Conservation (phyloP, 345 rosid species). For the Heritiera littoralis region DNA sequence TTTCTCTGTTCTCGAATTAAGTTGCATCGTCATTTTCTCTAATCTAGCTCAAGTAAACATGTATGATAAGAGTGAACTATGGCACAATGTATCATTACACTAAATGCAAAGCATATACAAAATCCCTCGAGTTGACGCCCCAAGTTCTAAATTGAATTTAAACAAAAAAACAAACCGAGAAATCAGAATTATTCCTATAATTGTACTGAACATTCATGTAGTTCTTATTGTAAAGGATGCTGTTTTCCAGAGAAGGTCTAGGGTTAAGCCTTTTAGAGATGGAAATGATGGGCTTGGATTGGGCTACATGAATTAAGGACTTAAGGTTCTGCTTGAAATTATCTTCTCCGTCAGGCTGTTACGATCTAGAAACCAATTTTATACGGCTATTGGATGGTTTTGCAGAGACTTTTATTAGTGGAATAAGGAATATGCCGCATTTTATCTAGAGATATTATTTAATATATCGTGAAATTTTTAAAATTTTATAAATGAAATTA, state of each 20-base stretch:
- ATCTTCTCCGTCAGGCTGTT: too few relatives aligned
- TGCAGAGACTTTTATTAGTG: too few relatives aligned
- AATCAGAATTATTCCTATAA: neutral
- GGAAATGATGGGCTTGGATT: too few relatives aligned
- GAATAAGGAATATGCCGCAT: too few relatives aligned
- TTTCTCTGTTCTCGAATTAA: neutral
- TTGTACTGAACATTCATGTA: constrained; percentile 10
- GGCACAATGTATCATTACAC: neutral
- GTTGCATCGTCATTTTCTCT: neutral
- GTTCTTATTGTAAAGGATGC: neutral
- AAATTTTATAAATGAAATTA: too few relatives aligned
- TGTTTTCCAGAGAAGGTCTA: neutral
- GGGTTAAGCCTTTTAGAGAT: too few relatives aligned
- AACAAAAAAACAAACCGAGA: neutral
- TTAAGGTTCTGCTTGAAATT: too few relatives aligned
- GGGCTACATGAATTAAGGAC: too few relatives aligned
- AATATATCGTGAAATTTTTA: too few relatives aligned
- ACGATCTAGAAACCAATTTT: too few relatives aligned
- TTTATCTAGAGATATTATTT: too few relatives aligned
- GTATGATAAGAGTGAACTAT: neutral
- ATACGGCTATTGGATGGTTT: too few relatives aligned
- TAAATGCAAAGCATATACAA: neutral
- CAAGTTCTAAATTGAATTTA: neutral
- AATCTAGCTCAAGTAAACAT: neutral
- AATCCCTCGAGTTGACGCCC: neutral